Evolutionary conservation across 1,284 basidiomycete species (phyloP), one percentile per base, ranked within the genome.

Genomic region (Ganoderma lingzhi): DNA sequence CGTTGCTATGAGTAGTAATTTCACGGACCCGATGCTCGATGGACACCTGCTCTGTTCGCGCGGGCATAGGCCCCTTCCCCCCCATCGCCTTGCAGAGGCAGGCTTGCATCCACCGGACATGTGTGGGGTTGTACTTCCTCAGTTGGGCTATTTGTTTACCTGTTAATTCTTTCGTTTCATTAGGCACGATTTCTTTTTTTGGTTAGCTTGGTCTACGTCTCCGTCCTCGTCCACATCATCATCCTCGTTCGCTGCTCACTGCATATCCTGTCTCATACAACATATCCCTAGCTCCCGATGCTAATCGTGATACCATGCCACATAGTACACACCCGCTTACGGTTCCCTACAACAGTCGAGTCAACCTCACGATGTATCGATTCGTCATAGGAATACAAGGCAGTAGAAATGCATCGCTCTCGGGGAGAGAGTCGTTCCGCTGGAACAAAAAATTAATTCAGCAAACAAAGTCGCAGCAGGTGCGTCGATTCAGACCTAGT

Each of bases 1-100:
- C 86, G 28, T 83, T 95, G 65, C 83, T 94, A 80, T 94, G 45
- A 48, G 45, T 48, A 86, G 79, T 70, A 66, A 35, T 62, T 8
- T 45, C 67, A 69, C 39, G 70, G 70, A 68, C 66, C 68, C 44
- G 67, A 68, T 69, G 67, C 66, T 69, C 69, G 63, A 68, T 61
- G 71, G 71, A 72, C 74, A 69, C 66, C 62, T 66, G 48, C 70
- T 70, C 67, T 65, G 56, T 32, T 64, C 37, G 62, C 45, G 37
- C 65, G 35, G 65, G 64, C 67, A 56, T 66, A 48, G 32, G 45
- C 58, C 6, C n/a, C 60, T 64, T 63, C 56, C 35, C 56, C 35
- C 30, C 53, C 53, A n/a, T 44, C 55, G 37, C 61, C 32, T 63
- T 45, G 62, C 65, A 55, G 45, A 60, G 48, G 53, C 53, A 56